phyloP scores from a whole-genome alignment of 2,329 filamentous ascomycete species.

The Trichoderma oligosporum region DNA sequence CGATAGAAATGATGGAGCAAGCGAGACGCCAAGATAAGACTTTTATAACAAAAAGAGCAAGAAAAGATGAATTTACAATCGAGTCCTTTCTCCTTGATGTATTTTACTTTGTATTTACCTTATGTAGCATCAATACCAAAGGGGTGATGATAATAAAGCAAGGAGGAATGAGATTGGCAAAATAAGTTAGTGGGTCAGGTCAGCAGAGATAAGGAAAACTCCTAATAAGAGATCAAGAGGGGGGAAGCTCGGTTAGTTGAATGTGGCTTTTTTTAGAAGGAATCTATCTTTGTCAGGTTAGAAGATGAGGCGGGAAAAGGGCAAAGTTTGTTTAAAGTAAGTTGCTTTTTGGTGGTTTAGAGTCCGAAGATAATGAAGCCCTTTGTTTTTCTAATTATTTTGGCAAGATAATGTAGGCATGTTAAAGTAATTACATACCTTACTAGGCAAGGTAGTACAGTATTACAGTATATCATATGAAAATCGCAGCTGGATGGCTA shows the following conservation, averaged over 20 bases:
- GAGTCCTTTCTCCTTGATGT: neutral
- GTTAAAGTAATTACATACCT: too few relatives aligned
- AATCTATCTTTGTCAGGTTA: too few relatives aligned
- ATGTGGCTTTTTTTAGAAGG: neutral
- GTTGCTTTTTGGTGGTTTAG: too few relatives aligned
- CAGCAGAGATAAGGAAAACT: neutral
- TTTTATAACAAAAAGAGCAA: neutral
- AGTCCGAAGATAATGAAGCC: too few relatives aligned
- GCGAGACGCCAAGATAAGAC: neutral
- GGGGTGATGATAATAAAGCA: neutral
- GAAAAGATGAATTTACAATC: neutral
- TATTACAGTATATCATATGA: too few relatives aligned
- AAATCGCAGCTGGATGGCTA: too few relatives aligned
- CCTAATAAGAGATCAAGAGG: neutral
- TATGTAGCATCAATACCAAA: neutral
- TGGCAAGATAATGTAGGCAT: too few relatives aligned
- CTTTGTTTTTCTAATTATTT: too few relatives aligned
- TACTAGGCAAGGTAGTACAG: too few relatives aligned
- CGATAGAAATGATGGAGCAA: too few relatives aligned
- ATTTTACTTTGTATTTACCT: neutral
- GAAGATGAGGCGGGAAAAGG: too few relatives aligned
- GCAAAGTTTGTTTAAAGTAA: too few relatives aligned
- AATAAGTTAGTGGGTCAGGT: slow-evolving; percentile 1
- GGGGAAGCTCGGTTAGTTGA: neutral
- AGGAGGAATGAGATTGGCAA: neutral